These are phyloP conservation scores for Hanseniaspora meyeri DNA, from an alignment of 805 yeast species.

Conservation along the genomic window DNA sequence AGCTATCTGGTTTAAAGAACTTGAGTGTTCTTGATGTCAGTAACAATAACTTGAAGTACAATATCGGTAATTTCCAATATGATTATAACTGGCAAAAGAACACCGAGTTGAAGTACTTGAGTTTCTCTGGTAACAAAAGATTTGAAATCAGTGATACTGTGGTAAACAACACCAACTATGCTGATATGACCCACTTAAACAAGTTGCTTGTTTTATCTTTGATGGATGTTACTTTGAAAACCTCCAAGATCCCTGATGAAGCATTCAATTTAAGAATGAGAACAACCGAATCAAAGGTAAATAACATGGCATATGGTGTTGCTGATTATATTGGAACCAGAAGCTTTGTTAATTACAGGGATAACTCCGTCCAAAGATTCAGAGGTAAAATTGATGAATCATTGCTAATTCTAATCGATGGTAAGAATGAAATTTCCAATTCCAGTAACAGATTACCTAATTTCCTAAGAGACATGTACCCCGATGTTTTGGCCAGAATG, in stretches of 20 bases:
- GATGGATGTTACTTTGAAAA: slow-evolving; percentile 89
- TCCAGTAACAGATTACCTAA: slow-evolving; percentile 57
- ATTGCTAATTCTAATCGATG: slow-evolving; percentile 74
- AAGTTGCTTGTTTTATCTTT: slow-evolving; percentile 65
- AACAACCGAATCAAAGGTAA: slow-evolving; percentile 71
- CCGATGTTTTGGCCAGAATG: slow-evolving; percentile 47
- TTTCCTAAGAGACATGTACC: slow-evolving; percentile 58
- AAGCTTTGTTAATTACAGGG: slow-evolving; percentile 58
- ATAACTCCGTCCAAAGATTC: slow-evolving; percentile 75
- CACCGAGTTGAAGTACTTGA: slow-evolving; percentile 58
- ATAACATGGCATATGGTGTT: slow-evolving; percentile 74
- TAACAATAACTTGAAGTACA: slow-evolving; percentile 78
- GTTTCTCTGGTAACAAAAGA: slow-evolving; percentile 84
- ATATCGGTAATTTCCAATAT: slow-evolving; percentile 84
- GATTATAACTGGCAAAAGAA: slow-evolving; percentile 98
- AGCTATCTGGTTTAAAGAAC: slow-evolving; percentile 53
- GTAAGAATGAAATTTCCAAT: slow-evolving; percentile 42
- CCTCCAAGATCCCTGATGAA: slow-evolving; percentile 83
- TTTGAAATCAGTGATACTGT: slow-evolving; percentile 66
- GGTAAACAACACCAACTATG: slow-evolving; percentile 35
- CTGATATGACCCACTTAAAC: slow-evolving; percentile 60
- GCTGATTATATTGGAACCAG: slow-evolving; percentile 72
- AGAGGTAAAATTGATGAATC: slow-evolving; percentile 75
- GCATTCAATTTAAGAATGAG: slow-evolving; percentile 70
- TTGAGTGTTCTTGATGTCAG: slow-evolving; percentile 77